phyloP scores from a whole-genome alignment of 2,329 filamentous ascomycete species.

The Paradendryphiella salina region DNA sequence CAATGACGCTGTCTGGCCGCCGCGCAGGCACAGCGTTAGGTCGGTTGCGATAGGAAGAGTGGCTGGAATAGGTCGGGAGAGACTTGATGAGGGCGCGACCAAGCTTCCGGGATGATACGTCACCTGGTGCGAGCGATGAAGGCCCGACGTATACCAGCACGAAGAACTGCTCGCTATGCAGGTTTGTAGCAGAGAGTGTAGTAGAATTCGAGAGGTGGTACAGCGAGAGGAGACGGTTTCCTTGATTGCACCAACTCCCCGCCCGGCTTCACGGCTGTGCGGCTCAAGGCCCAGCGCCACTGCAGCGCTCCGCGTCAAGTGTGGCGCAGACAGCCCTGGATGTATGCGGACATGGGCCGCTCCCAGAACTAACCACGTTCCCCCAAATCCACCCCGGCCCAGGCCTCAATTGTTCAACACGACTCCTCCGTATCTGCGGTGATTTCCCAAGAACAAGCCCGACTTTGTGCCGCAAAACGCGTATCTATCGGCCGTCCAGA shows the following conservation, averaged over 20 bases:
- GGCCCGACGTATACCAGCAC: not conserved
- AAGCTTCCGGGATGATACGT: constrained; percentile 19
- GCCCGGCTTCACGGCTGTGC: not conserved
- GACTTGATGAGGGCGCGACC: constrained; percentile 4
- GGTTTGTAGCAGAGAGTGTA: not conserved
- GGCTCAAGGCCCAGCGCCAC: constrained; percentile 11
- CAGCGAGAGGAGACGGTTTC: not conserved
- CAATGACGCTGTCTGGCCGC: not conserved
- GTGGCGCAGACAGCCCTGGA: constrained; percentile 12
- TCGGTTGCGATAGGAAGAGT: constrained; percentile 5
- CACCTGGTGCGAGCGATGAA: constrained; percentile 12
- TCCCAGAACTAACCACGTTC: constrained; percentile 18
- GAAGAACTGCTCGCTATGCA: not conserved
- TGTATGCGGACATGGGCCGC: constrained; percentile 8
- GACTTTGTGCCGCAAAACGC: not conserved
- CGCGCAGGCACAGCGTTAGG: constrained; percentile 2
- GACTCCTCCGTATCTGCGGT: not conserved
- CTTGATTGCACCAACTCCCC: not conserved
- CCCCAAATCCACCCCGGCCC: constrained; percentile 8
- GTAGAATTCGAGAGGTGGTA: not conserved
- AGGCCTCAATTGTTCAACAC: constrained; percentile 1
- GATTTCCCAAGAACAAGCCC: not conserved
- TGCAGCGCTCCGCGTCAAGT: not conserved
- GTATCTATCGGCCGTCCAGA: not conserved
- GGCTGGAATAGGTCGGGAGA: constrained; percentile 7